Evolutionary conservation across 352 stramenopile genomes (phyloP).

Genomic region (Phytophthora pisi): DNA sequence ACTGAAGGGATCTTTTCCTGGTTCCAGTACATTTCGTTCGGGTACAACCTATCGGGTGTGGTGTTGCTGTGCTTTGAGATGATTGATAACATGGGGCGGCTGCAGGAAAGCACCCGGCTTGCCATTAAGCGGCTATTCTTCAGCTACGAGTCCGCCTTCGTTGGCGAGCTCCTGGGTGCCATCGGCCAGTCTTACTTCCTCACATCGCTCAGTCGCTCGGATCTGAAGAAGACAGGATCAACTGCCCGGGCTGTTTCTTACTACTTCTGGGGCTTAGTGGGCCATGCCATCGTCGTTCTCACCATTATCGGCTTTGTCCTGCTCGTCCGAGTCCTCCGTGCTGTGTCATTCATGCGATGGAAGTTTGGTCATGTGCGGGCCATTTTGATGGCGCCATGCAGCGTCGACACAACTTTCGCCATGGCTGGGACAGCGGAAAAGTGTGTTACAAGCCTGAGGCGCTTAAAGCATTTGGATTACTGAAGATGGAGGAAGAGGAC

Average conservation of each 20-base stretch:
- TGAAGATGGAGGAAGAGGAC: slow-evolving; percentile 24
- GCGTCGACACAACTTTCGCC: slow-evolving; percentile 1
- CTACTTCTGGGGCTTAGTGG: background rate
- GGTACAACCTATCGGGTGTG: slow-evolving; percentile 32
- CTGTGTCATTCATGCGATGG: background rate
- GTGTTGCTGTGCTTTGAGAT: slow-evolving; percentile 34
- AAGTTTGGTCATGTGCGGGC: background rate
- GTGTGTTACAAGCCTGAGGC: slow-evolving; percentile 22
- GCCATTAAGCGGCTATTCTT: slow-evolving; percentile 25
- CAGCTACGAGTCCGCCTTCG: slow-evolving; percentile 26
- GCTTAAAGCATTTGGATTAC: slow-evolving; percentile 24
- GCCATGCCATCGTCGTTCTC: background rate
- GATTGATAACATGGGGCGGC: slow-evolving; percentile 22
- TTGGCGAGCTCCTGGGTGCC: slow-evolving; percentile 23
- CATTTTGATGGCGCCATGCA: slow-evolving; percentile 1
- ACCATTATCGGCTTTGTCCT: background rate
- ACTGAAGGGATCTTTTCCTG: slow-evolving; percentile 16
- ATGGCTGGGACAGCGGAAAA: slow-evolving; percentile 5
- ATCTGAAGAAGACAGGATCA: background rate
- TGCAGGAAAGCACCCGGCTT: slow-evolving; percentile 7
- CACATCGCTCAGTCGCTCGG: slow-evolving; percentile 20
- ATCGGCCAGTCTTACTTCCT: slow-evolving; percentile 12
- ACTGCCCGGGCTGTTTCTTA: background rate
- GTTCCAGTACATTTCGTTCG: slow-evolving; percentile 32
- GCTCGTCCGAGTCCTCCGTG: background rate